Evolutionary conservation across 2,329 filamentous ascomycete species (phyloP).

Genomic region (Fusarium verticillioides): DNA sequence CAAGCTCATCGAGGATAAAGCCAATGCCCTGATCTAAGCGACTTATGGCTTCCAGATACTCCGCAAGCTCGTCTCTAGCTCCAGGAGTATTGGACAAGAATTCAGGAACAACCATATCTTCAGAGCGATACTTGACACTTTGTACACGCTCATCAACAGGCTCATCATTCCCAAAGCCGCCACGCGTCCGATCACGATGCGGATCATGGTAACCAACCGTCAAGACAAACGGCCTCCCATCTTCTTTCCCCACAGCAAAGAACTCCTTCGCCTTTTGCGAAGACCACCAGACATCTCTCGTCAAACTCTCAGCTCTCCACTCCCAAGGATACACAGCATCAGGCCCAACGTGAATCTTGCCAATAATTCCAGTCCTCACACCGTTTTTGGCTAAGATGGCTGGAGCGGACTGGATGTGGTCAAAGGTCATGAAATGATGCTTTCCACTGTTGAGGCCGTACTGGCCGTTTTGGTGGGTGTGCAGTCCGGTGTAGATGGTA

Average conservation of each 20-base stretch:
- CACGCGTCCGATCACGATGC: not conserved
- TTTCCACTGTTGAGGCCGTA: constrained; percentile 54
- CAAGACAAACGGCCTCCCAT: not conserved
- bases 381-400: no score
- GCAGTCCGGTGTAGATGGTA: constrained; percentile 60
- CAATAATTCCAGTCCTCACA: constrained; percentile 56
- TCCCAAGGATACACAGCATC: not conserved
- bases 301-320: not conserved
- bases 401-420: no score
- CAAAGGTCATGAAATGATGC: constrained; percentile 50
- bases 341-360: constrained; percentile 61
- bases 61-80: constrained; percentile 54
- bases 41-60: constrained; percentile 56
- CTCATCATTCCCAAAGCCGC: not conserved
- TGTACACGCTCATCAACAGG: not conserved
- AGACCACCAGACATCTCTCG: not conserved
- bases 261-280: not conserved
- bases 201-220: not conserved
- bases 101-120: constrained; percentile 53
- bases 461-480: constrained; percentile 59
- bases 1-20: constrained; percentile 46
- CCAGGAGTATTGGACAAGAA: constrained; percentile 56
- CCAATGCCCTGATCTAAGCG: constrained; percentile 57
- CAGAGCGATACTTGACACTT: constrained; percentile 32
- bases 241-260: not conserved